phyloP scores from a whole-genome alignment of 139 green algal species.

The Chlamydomonas sphaeroides region DNA sequence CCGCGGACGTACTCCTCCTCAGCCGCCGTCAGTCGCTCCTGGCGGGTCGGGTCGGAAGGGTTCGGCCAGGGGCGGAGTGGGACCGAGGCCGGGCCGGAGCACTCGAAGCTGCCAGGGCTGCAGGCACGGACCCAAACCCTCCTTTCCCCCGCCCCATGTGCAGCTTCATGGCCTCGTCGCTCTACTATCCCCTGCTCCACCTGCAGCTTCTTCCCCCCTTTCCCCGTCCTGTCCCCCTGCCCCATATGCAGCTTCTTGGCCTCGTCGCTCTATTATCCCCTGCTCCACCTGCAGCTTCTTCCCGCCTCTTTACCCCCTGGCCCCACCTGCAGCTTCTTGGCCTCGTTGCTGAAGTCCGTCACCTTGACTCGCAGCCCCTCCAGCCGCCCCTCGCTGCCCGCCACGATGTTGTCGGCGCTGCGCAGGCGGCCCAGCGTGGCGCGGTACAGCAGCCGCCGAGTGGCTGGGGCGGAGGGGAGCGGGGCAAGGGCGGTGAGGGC shows the following conservation, averaged over 20 bases:
- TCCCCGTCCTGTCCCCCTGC: no score
- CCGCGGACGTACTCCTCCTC: slow-evolving; percentile 44
- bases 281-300: not conserved
- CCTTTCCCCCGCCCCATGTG: no score
- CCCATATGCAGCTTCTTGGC: slow-evolving; percentile 30
- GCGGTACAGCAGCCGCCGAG: slow-evolving; percentile 41
- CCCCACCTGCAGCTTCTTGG: slow-evolving; percentile 35
- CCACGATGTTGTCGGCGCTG: slow-evolving; percentile 34
- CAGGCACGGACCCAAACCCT: no score
- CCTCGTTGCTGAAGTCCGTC: slow-evolving; percentile 24
- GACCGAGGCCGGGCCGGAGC: no score
- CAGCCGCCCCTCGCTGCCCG: slow-evolving; percentile 44
- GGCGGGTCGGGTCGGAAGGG: not conserved
- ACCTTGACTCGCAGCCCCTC: slow-evolving; percentile 39
- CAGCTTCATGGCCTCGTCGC: slow-evolving; percentile 32
- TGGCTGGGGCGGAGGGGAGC: slow-evolving; percentile 14
- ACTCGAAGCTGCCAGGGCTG: no score
- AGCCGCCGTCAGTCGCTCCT: slow-evolving; percentile 34
- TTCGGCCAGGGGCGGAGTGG: no score
- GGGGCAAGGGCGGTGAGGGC: no score
- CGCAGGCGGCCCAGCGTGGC: slow-evolving; percentile 42
- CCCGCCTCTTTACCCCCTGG: not conserved
- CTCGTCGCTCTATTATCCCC: not conserved
- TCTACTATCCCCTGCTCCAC: not conserved
- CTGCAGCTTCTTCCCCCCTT: not conserved